A percentile compares a stretch with the other conserved stretches of the same genome.
These are phyloP conservation scores for Leishmania major DNA, from an alignment of 208 protist genomes.

Conservation along the genomic window DNA sequence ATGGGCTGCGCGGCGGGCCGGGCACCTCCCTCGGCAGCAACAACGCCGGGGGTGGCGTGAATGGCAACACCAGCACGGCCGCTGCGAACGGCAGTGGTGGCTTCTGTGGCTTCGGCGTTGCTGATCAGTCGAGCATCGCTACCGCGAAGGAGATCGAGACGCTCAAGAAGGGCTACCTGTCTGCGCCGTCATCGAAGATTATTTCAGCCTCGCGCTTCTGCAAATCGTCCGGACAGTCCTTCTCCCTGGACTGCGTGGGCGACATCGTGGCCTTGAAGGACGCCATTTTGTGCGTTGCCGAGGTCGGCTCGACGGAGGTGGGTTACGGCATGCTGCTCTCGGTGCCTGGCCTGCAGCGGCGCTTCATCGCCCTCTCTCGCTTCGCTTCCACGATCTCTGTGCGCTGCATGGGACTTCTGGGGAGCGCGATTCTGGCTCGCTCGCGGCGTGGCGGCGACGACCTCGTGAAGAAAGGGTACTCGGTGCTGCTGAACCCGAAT, in stretches of 20 bases:
- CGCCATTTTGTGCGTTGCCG: conserved; percentile 75
- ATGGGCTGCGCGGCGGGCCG: conserved; percentile 17
- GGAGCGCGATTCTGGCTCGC: conserved; percentile 58
- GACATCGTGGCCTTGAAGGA: conserved; percentile 66
- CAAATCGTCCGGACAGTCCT: conserved; percentile 50
- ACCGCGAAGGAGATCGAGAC: conserved; percentile 32
- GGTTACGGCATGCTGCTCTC: conserved; percentile 61
- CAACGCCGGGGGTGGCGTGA: neutral
- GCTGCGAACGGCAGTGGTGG: conserved; percentile 1
- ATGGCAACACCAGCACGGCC: conserved; percentile 6
- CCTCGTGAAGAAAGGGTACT: conserved; percentile 45
- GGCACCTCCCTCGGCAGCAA: conserved; percentile 22
- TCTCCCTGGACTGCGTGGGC: conserved; percentile 71
- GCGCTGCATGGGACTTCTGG: conserved; percentile 57
- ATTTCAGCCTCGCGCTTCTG: conserved; percentile 78
- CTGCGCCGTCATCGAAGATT: conserved; percentile 38
- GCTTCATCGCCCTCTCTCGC: conserved; percentile 61
- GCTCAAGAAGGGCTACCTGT: conserved; percentile 46
- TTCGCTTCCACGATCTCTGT: conserved; percentile 79
- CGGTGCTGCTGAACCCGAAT: conserved; percentile 64
- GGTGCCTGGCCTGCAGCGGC: conserved; percentile 58
- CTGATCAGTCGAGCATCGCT: conserved; percentile 20
- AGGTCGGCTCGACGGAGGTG: conserved; percentile 73
- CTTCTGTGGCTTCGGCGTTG: neutral
- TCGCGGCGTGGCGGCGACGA: conserved; percentile 49